Percentiles rank a stretch among this genome's conserved stretches.
phyloP scores from a whole-genome alignment of 2,329 filamentous ascomycete genomes.

The Colletotrichum graminicola region DNA sequence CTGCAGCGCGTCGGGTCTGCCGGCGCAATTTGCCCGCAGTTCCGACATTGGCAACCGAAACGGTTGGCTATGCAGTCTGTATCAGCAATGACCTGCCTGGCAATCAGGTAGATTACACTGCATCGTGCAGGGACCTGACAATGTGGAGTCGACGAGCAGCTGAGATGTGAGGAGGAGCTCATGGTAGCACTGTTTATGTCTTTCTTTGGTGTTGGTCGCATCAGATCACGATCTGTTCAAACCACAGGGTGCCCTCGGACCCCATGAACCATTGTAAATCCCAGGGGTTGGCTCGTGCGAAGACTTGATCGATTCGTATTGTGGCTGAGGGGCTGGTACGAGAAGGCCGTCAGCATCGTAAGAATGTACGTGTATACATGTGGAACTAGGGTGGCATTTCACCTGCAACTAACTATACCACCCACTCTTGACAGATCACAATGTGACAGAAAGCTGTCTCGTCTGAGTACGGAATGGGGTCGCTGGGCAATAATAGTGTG shows the following conservation, averaged over 20 bases:
- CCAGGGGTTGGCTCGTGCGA: not conserved
- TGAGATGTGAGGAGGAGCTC: constrained; percentile 36
- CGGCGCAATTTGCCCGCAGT: constrained; percentile 41
- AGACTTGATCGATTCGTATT: not conserved
- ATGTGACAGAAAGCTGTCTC: constrained; percentile 25
- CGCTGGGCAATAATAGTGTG: constrained; percentile 28
- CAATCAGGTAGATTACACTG: constrained; percentile 33
- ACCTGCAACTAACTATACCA: constrained; percentile 19
- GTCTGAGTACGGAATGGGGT: constrained; percentile 28
- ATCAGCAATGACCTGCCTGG: constrained; percentile 30
- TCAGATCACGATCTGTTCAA: constrained; percentile 36
- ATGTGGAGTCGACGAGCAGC: constrained; percentile 25
- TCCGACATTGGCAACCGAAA: constrained; percentile 36
- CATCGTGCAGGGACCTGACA: constrained; percentile 40
- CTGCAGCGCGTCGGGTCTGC: constrained; percentile 37
- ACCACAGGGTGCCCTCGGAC: constrained; percentile 4
- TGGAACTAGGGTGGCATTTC: constrained; percentile 18
- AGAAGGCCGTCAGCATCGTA: constrained; percentile 23
- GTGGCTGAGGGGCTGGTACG: constrained; percentile 25
- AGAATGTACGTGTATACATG: constrained; percentile 9
- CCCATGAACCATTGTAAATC: not conserved
- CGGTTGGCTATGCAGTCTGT: constrained; percentile 27
- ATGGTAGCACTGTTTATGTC: constrained; percentile 29
- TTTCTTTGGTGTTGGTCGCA: constrained; percentile 26
- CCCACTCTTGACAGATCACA: constrained; percentile 38